Evolutionary conservation across 2,329 filamentous ascomycete species (phyloP).

Genomic region (Alternaria sp.): DNA sequence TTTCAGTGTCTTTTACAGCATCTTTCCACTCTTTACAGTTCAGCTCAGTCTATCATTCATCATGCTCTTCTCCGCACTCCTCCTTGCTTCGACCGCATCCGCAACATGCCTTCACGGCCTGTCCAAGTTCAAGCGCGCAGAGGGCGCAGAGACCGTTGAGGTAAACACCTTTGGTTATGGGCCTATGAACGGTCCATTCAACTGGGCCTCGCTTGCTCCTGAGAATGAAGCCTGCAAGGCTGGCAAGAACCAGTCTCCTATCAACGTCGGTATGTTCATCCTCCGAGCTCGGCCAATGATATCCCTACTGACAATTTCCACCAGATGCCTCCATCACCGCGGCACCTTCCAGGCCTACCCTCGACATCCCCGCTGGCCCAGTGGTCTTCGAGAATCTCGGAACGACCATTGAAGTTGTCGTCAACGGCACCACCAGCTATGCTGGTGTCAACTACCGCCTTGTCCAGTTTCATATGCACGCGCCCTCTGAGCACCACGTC

Average conservation of each 20-base stretch:
- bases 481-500: slow-evolving; percentile 66
- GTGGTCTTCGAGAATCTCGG: slow-evolving; percentile 65
- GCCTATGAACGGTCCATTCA: slow-evolving; percentile 58
- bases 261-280: slow-evolving; percentile 57
- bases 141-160: slow-evolving; percentile 33
- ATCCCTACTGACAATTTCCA: slow-evolving; percentile 9
- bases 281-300: neutral
- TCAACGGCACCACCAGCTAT: slow-evolving; percentile 59
- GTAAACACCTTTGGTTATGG: slow-evolving; percentile 55
- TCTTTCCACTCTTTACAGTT: neutral
- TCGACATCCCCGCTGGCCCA: slow-evolving; percentile 54
- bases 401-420: slow-evolving; percentile 65
- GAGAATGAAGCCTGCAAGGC: slow-evolving; percentile 59
- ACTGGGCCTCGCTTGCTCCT: slow-evolving; percentile 59
- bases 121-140: slow-evolving; percentile 44
- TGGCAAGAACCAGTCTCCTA: slow-evolving; percentile 64
- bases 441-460: slow-evolving; percentile 54
- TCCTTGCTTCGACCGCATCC: slow-evolving; percentile 46
- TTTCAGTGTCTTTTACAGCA: neutral
- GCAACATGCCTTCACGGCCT: slow-evolving; percentile 56
- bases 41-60: slow-evolving; percentile 15
- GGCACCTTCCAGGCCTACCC: slow-evolving; percentile 36
- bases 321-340: slow-evolving; percentile 45
- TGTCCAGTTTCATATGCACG: slow-evolving; percentile 68
- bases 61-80: slow-evolving; percentile 44